phyloP scores from a whole-genome alignment of 306 rosid species.

The Cucurbita moschata region DNA sequence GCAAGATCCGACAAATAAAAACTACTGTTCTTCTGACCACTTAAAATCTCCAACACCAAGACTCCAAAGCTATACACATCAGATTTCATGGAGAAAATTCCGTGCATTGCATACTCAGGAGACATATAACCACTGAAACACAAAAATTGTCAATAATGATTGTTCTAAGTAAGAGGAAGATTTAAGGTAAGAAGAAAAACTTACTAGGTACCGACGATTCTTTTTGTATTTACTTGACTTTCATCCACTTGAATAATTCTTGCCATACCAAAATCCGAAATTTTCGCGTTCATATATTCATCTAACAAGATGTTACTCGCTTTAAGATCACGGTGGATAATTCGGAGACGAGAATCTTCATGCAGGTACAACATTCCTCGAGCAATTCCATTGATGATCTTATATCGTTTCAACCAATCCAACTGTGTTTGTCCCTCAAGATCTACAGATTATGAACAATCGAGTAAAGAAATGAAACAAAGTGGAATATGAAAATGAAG shows the following conservation, averaged over 20 bases:
- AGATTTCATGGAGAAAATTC: constrained; percentile 1
- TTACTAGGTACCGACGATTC: background rate
- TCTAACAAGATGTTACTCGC: constrained; percentile 30
- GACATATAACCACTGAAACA: constrained; percentile 9
- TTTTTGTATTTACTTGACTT: constrained; percentile 19
- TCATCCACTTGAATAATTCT: constrained; percentile 22
- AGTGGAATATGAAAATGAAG: background rate
- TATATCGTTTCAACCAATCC: constrained; percentile 28
- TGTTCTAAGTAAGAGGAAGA: background rate
- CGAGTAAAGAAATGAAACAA: background rate
- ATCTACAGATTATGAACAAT: constrained; percentile 8
- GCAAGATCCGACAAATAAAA: background rate
- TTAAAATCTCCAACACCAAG: constrained; percentile 11
- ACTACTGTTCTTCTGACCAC: constrained; percentile 8
- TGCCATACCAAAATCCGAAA: constrained; percentile 34
- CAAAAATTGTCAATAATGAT: background rate
- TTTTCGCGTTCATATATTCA: constrained; percentile 23
- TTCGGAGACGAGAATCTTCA: constrained; percentile 21
- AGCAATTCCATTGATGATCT: constrained; percentile 18
- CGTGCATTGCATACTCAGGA: constrained; percentile 9
- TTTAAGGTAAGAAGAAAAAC: background rate
- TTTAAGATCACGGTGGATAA: constrained; percentile 29
- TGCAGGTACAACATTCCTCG: constrained; percentile 23
- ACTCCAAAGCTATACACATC: constrained; percentile 18
- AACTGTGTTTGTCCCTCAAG: constrained; percentile 1